Conservation (phyloP, 768 basidiomycete genomes). For the Panaeolus cyanescens region DNA sequence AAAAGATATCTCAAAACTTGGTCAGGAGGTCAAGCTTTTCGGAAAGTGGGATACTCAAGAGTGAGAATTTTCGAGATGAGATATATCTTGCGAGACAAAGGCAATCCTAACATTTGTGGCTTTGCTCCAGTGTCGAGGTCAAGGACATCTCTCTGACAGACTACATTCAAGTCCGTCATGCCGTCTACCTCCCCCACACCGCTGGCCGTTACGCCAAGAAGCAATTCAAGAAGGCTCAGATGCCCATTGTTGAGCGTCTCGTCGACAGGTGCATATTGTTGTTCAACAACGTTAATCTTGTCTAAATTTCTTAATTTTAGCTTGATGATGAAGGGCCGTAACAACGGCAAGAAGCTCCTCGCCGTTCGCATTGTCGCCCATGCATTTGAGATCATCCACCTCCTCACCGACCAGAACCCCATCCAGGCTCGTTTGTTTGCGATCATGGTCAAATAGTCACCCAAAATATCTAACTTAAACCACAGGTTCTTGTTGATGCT, state of each 20-base stretch:
- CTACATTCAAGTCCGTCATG: slow-evolving; percentile 99
- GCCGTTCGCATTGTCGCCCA: slow-evolving; percentile 99
- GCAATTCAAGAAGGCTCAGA: slow-evolving; percentile 99
- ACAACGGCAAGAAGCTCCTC: slow-evolving; percentile 99
- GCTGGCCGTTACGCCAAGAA: slow-evolving; percentile 99
- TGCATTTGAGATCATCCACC: slow-evolving; percentile 99
- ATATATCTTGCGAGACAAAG: not conserved
- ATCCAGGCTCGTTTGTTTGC: slow-evolving; percentile 75
- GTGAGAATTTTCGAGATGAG: slow-evolving; percentile 50
- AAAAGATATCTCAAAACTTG: slow-evolving; percentile 79
- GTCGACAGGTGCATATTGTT: slow-evolving; percentile 81
- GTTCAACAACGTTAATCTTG: not conserved
- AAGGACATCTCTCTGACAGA: slow-evolving; percentile 99
- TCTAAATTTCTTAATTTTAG: slow-evolving; percentile 37
- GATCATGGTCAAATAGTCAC: not conserved
- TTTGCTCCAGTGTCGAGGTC: slow-evolving; percentile 79
- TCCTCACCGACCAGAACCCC: slow-evolving; percentile 99
- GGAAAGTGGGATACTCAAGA: slow-evolving; percentile 99
- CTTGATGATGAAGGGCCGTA: slow-evolving; percentile 99
- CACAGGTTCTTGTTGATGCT: slow-evolving; percentile 91
- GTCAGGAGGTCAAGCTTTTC: slow-evolving; percentile 92
- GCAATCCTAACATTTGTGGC: slow-evolving; percentile 14
- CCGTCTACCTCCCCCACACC: slow-evolving; percentile 97
- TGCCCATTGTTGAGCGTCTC: slow-evolving; percentile 99
- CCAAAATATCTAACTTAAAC: slow-evolving; percentile 6